Base-by-base conservation (phyloP, 768 basidiomycete genomes). In the Leccinum rimulosum region DNA sequence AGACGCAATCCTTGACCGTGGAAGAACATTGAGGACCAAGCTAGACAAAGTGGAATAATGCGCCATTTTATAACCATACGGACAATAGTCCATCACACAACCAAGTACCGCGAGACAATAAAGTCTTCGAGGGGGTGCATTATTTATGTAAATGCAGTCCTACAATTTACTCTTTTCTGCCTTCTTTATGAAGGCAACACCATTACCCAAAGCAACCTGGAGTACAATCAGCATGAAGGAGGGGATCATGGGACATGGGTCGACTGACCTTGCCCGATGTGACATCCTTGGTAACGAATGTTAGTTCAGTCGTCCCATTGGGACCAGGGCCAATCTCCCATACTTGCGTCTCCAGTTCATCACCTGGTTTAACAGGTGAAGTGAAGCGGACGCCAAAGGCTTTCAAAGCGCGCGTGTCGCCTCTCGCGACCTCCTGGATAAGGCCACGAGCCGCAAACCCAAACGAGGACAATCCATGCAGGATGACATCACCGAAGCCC, bases 401-500 rank as follows among this genome's bases (percentile, higher is more conserved):
- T 61, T 80, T 84, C 61, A 95, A 75, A 2, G 87, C 77, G 4
- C 76, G 76, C 3, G 87, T 80, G 62, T 89, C 83, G 48, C 81
- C 81, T 0, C 78, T 81, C 0, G 84, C 90, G 12, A 87, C 79
- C 2, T 80, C 78, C 58, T 81, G 80, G 61, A 95, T 77, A 55
- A 95, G 73, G 1, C 84, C 89, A 47, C 92, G 85, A 3, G 90
- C 93, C 8, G 80, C 88, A 68, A 93, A 93, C 10, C 93, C 93
- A 69, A 83, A 94, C 0, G 88, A 84, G 19, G 88, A 86, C 27
- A 95, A 79, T 30, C 93, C 93, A 68, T 95, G 93, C 3, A 95
- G 80, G 66, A 95, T 93, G 38, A 88, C 84, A 51, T 87, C 93
- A 3, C 90, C 90, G 66, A 95, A 94, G 11, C 91, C 91, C 17